Percentiles rank a stretch among this genome's conserved stretches.
Evolutionary conservation across 257 asterid species (phyloP).

Genomic region (Handroanthus guayacan): DNA sequence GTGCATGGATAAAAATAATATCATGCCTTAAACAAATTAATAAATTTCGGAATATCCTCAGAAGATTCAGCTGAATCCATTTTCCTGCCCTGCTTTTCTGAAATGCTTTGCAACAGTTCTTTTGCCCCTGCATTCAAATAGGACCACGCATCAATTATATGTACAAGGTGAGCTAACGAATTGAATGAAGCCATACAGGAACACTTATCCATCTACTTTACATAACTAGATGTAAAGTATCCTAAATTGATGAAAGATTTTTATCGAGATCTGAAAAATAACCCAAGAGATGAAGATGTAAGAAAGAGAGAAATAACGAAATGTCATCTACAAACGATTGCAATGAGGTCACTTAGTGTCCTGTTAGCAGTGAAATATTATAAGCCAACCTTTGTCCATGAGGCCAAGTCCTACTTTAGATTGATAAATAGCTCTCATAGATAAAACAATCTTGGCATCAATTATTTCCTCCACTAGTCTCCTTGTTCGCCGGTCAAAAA

Average conservation of each 20-base stretch:
- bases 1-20: slow-evolving; percentile 27
- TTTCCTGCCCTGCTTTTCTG: slow-evolving; percentile 96
- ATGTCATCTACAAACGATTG: slow-evolving; percentile 12
- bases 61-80: slow-evolving; percentile 89
- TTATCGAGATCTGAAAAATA: slow-evolving; percentile 4
- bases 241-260: slow-evolving; percentile 28
- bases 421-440: slow-evolving; percentile 97
- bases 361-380: slow-evolving; percentile 25
- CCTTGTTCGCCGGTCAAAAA: slow-evolving; percentile 85
- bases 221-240: slow-evolving; percentile 1
- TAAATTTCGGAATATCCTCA: slow-evolving; percentile 77
- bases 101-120: slow-evolving; percentile 87
- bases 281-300: slow-evolving; percentile 16
- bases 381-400: slow-evolving; percentile 81
- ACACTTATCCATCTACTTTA: slow-evolving; percentile 1
- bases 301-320: slow-evolving; percentile 18
- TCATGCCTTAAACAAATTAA: slow-evolving; percentile 64
- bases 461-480: slow-evolving; percentile 96
- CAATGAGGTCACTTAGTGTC: slow-evolving; percentile 27
- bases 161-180: slow-evolving; percentile 5
- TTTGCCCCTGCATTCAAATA: slow-evolving; percentile 79
- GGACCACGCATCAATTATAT: slow-evolving; percentile 28
- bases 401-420: slow-evolving; percentile 93
- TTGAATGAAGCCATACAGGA: slow-evolving; percentile 23
- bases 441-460: slow-evolving; percentile 87